A percentile compares a stretch with the other conserved stretches of the same genome.
Evolutionary conservation across 2,329 filamentous ascomycete genomes (phyloP).

Genomic region (Penicillium thymicola): DNA sequence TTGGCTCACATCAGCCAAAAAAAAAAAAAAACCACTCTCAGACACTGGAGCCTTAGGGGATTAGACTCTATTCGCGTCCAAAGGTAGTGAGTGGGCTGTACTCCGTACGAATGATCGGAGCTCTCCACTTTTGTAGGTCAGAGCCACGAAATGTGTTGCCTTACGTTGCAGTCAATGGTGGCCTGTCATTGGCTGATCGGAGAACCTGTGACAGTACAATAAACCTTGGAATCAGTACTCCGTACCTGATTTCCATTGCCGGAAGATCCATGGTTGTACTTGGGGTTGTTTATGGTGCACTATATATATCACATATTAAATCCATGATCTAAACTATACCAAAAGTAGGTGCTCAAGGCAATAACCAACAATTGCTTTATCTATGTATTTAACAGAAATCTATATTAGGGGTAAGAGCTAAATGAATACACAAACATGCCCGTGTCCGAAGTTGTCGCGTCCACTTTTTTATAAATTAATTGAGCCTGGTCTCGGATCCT

Average conservation of each 20-base stretch:
- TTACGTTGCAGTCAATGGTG: conserved; percentile 18
- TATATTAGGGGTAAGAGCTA: conserved; percentile 10
- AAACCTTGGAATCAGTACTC: no score
- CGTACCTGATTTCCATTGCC: conserved; percentile 4
- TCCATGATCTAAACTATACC: background rate
- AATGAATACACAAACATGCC: background rate
- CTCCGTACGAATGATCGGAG: conserved; percentile 22
- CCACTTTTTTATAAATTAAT: conserved; percentile 16
- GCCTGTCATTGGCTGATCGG: conserved; percentile 22
- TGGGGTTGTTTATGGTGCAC: background rate
- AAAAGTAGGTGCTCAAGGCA: no score
- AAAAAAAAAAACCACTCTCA: background rate
- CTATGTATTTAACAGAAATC: background rate
- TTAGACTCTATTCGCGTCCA: background rate
- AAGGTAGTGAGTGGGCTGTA: background rate
- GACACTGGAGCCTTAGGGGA: background rate
- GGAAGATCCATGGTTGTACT: conserved; percentile 2
- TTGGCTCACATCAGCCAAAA: background rate
- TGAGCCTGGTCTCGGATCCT: conserved; percentile 18
- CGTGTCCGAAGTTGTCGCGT: background rate
- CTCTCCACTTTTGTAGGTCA: conserved; percentile 17
- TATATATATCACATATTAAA: background rate
- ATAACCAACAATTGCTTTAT: background rate
- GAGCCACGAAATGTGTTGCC: conserved; percentile 29
- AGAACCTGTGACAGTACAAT: background rate